Evolutionary conservation across 345 rosid genomes (phyloP), one percentile per base, ranked within the genome.

Genomic region (Rubroshorea leprosula): DNA sequence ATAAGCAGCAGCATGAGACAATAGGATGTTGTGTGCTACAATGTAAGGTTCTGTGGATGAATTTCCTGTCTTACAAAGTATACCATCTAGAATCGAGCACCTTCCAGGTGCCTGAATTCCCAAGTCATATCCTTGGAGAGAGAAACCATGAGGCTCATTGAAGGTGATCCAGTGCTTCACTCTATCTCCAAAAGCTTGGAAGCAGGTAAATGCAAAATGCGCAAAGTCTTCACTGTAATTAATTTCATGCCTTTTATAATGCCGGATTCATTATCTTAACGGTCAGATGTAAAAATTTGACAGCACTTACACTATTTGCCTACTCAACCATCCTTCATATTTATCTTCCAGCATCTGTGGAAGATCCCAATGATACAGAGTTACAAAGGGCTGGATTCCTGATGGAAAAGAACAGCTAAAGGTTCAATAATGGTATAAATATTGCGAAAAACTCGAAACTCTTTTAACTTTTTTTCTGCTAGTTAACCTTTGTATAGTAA

Each of bases 301-400:
- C 41, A 2, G 17, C 57, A 77, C 98, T 70, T 59, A 89, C 93
- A 89, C 77, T 25, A 86, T 73, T 70, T 79, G 69, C 72, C 53
- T 69, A 68, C 75, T 83, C 49, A 89, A 56, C 96, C 93, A 92
- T 76, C 98, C 95, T 72, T 77, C 82, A 51, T 83, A 92, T 75
- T 74, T 76, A 54, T 92, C 93, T 74, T 92, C 87, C 31, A 92
- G 93, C 71, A 78, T 83, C 72, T 83, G 98, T 57, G 98, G 96
- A 66, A 89, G 95, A 76, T 92, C 98, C 95, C 93, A 92, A 71
- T 92, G 98, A 62, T 86, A 92, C n/a, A 92, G 76, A 56, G 98
- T 89, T 71, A 84, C 96, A 48, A 72, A 80, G 70, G 95, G 96
- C 78, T 83, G 65, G 74, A 92, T 92, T 77, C 95, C 86, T 85